A percentile compares a stretch with the other conserved stretches of the same genome.
Evolutionary conservation across 805 yeast genomes (phyloP).

Genomic region (Teunomyces atbi): DNA sequence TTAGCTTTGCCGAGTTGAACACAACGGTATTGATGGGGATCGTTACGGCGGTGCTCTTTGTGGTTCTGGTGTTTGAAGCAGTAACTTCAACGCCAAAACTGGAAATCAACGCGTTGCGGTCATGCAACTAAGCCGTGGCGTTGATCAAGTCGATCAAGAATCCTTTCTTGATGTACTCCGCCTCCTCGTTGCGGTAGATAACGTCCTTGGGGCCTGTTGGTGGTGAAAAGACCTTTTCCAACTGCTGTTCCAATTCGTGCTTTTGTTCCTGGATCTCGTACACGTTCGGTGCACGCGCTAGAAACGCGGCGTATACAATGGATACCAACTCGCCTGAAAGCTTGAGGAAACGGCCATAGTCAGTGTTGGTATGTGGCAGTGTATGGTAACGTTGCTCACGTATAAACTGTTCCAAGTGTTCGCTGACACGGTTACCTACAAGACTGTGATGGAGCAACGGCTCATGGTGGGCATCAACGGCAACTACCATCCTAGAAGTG

Average conservation of each 20-base stretch:
- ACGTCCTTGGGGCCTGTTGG: slow-evolving; percentile 6
- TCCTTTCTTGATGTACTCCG: slow-evolving; percentile 19
- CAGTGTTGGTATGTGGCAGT: neutral
- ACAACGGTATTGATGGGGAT: slow-evolving; percentile 44
- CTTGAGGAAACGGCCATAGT: slow-evolving; percentile 19
- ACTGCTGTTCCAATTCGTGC: slow-evolving; percentile 6
- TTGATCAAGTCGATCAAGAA: slow-evolving; percentile 20
- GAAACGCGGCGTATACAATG: slow-evolving; percentile 14
- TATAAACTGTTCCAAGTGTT: slow-evolving; percentile 9
- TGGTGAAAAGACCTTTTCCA: neutral
- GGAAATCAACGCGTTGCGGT: neutral
- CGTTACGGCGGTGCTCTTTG: slow-evolving; percentile 31
- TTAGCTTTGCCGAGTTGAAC: slow-evolving; percentile 44
- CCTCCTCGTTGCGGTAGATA: slow-evolving; percentile 19
- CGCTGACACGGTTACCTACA: slow-evolving; percentile 10
- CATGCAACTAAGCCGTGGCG: neutral
- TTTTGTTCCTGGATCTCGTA: slow-evolving; percentile 2
- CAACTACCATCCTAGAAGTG: slow-evolving; percentile 8
- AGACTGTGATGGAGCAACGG: slow-evolving; percentile 16
- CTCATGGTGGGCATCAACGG: neutral
- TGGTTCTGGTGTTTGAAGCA: slow-evolving; percentile 39
- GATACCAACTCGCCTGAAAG: slow-evolving; percentile 18
- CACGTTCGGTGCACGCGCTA: slow-evolving; percentile 6
- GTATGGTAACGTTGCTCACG: neutral
- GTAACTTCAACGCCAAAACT: slow-evolving; percentile 25